phyloP scores from a whole-genome alignment of 2,329 filamentous ascomycete species.

The Aureobasidium lini region DNA sequence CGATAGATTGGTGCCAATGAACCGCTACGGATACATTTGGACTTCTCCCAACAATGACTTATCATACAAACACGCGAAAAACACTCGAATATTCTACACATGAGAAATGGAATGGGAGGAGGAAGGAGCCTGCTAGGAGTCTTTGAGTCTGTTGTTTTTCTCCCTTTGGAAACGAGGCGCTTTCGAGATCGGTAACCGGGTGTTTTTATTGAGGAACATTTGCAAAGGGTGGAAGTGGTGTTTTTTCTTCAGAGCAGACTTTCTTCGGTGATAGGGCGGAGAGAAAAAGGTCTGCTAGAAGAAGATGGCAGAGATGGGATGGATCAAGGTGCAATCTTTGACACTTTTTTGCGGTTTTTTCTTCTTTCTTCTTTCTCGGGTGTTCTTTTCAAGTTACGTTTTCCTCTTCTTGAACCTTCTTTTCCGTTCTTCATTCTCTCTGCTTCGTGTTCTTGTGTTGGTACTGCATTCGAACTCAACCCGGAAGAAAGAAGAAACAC shows the following conservation, averaged over 20 bases:
- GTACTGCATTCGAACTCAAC: too few species aligned
- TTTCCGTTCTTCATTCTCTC: neutral
- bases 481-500: too few species aligned
- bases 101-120: neutral
- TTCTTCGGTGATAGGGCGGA: neutral
- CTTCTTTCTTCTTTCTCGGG: neutral
- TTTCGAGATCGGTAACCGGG: conserved; percentile 5
- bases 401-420: conserved; percentile 2
- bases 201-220: neutral
- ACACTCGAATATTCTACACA: conserved; percentile 2
- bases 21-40: neutral
- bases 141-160: conserved; percentile 7
- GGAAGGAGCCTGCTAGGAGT: conserved; percentile 9
- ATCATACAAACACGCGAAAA: neutral
- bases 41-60: neutral
- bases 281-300: neutral
- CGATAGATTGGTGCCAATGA: neutral
- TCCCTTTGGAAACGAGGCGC: conserved; percentile 9
- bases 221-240: neutral
- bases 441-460: neutral
- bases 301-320: neutral
- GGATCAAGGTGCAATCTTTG: conserved; percentile 5
- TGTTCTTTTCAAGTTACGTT: conserved; percentile 2
- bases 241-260: neutral
- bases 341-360: conserved; percentile 1